Evolutionary conservation across 495 filamentous ascomycete genomes (phyloP).

Genomic region (Astrothelium macrocarpum): DNA sequence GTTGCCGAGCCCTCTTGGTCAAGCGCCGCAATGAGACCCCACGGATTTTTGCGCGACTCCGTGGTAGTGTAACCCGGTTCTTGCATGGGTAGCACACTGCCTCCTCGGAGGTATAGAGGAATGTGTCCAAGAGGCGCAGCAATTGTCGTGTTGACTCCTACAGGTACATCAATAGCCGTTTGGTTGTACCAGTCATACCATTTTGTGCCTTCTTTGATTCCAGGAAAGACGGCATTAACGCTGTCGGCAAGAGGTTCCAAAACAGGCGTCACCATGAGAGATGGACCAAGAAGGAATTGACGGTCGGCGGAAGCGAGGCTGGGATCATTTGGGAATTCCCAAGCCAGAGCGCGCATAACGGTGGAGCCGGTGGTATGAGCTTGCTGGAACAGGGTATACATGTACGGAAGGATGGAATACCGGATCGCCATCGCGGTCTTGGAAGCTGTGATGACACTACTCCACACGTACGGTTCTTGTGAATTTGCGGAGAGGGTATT

Average conservation of each 20-base stretch:
- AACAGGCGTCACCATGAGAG: slow-evolving; percentile 64
- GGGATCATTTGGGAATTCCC: slow-evolving; percentile 77
- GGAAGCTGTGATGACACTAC: slow-evolving; percentile 54
- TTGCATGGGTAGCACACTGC: slow-evolving; percentile 62
- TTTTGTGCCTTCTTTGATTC: slow-evolving; percentile 48
- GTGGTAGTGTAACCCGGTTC: slow-evolving; percentile 60
- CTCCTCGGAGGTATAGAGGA: slow-evolving; percentile 66
- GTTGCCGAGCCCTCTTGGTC: slow-evolving; percentile 45
- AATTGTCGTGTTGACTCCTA: slow-evolving; percentile 62
- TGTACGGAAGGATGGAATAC: slow-evolving; percentile 65
- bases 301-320: slow-evolving; percentile 55
- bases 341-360: slow-evolving; percentile 70
- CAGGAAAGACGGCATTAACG: slow-evolving; percentile 71
- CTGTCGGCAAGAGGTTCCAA: slow-evolving; percentile 53
- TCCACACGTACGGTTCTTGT: slow-evolving; percentile 75
- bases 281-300: slow-evolving; percentile 69
- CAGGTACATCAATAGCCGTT: slow-evolving; percentile 40
- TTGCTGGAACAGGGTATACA: slow-evolving; percentile 69
- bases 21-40: slow-evolving; percentile 59
- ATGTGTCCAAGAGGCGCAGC: slow-evolving; percentile 69
- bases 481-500: slow-evolving; percentile 51
- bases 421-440: slow-evolving; percentile 64
- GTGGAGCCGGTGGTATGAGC: slow-evolving; percentile 61
- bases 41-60: slow-evolving; percentile 55
- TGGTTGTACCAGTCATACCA: slow-evolving; percentile 85